Evolutionary conservation across 371 early-diverging fungal species (phyloP).

Genomic region (Entomophthora muscae): DNA sequence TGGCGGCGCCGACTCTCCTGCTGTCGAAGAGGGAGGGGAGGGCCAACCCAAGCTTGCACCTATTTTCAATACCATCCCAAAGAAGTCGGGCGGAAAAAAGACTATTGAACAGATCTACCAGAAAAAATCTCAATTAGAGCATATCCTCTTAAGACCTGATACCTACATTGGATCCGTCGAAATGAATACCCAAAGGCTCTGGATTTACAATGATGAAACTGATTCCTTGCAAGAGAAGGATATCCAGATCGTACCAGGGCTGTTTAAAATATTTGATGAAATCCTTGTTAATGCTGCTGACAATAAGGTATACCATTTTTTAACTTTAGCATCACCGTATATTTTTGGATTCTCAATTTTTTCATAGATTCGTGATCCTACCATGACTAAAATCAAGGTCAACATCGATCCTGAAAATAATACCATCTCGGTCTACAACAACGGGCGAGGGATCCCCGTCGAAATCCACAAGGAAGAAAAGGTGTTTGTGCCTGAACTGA

Average conservation of each 20-base stretch:
- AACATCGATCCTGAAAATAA: slow-evolving; percentile 70
- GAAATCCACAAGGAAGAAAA: slow-evolving; percentile 88
- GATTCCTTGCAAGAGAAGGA: slow-evolving; percentile 41
- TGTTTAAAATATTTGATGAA: slow-evolving; percentile 99
- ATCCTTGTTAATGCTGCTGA: slow-evolving; percentile 97
- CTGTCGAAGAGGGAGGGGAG: background rate
- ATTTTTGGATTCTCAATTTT: background rate
- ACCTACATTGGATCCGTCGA: slow-evolving; percentile 98
- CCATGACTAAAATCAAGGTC: slow-evolving; percentile 88
- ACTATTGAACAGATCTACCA: slow-evolving; percentile 94
- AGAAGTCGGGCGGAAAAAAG: slow-evolving; percentile 13
- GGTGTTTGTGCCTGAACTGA: slow-evolving; percentile 97
- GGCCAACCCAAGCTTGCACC: background rate
- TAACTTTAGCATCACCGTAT: background rate
- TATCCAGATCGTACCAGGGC: slow-evolving; percentile 86
- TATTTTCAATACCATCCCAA: background rate
- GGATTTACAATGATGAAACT: slow-evolving; percentile 56
- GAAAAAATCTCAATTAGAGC: slow-evolving; percentile 97
- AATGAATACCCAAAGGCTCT: slow-evolving; percentile 64
- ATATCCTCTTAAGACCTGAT: slow-evolving; percentile 96
- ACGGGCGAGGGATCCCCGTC: slow-evolving; percentile 97
- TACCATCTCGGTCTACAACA: slow-evolving; percentile 84
- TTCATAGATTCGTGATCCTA: slow-evolving; percentile 72
- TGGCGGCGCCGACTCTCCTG: background rate
- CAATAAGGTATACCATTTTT: slow-evolving; percentile 43